Base-by-base conservation (phyloP, 192 early-diverging fungal genomes). In the Podochytrium sp. region DNA sequence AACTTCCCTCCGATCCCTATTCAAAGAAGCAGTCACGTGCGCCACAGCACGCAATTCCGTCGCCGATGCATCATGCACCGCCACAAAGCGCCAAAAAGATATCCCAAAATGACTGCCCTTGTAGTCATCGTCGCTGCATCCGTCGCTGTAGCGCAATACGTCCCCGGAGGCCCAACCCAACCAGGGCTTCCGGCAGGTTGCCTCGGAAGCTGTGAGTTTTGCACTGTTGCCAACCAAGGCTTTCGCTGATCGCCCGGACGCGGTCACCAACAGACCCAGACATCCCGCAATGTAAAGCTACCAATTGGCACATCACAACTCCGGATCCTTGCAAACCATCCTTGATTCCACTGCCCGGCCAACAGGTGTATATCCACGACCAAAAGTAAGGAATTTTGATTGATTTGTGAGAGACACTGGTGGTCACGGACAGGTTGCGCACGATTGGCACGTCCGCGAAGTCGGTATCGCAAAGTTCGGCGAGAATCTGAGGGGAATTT, bases 141-240 rank as follows among this genome's bases (percentile, higher is more conserved):
- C 27, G 14, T 16, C 10, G 60, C 27, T 7, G 5, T 4, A 6
- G 64, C 64, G 0, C 64, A 66, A 10, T 50, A 50, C 33, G 25
- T 7, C n/a, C 27, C 47, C 18, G 47, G 47, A 50, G 64, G 64
- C 1, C 42, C 64, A 27, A 70, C 67, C 1, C 67, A 70, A 35
- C 67, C 18, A 7, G 18, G 18, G 5, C 32, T 37, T 27, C 32
- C 6, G 29, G 37, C 14, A 6, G 27, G 47, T 27, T 70, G 49
- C 37, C 25, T 70, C 33, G 67, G 67, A 37, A 56, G 25, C 53
- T 23, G 18, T n/a, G n/a, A n/a, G n/a, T n/a, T n/a, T n/a, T n/a
- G n/a, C n/a, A n/a, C n/a, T n/a, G n/a, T n/a, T n/a, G n/a, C n/a
- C n/a, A n/a, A n/a, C n/a, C n/a, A n/a, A n/a, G n/a, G n/a, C n/a